A percentile compares a stretch with the other conserved stretches of the same genome.
Evolutionary conservation across 208 protist genomes (phyloP).

Genomic region (Trypanosoma mega): DNA sequence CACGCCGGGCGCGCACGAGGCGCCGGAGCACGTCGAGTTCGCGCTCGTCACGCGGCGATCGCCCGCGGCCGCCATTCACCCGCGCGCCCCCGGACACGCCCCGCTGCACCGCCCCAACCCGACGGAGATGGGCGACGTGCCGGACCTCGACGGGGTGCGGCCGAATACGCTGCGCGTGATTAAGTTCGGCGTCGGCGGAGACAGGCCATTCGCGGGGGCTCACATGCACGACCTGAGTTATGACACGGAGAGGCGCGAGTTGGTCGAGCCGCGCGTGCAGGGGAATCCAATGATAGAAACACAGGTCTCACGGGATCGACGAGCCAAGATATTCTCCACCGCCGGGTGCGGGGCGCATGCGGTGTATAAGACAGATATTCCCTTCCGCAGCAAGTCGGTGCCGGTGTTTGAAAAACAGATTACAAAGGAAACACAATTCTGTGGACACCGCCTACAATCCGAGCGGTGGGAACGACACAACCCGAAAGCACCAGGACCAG

Average conservation of each 20-base stretch:
- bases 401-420: constrained; percentile 82
- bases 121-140: constrained; percentile 63
- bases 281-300: constrained; percentile 66
- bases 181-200: constrained; percentile 30
- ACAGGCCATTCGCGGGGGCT: constrained; percentile 29
- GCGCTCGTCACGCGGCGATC: constrained; percentile 37
- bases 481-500: constrained; percentile 64
- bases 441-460: constrained; percentile 67
- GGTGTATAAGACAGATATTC: constrained; percentile 43
- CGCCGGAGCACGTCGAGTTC: constrained; percentile 36
- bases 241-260: constrained; percentile 29
- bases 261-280: constrained; percentile 48
- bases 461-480: constrained; percentile 66
- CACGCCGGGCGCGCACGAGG: not conserved
- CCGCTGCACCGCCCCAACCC: constrained; percentile 41
- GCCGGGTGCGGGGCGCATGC: constrained; percentile 51
- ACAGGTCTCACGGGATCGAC: constrained; percentile 51
- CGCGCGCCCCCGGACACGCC: constrained; percentile 58
- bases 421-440: constrained; percentile 83
- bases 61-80: constrained; percentile 47
- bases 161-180: constrained; percentile 40
- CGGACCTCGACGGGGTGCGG: constrained; percentile 53
- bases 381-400: constrained; percentile 48
- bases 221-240: constrained; percentile 62
- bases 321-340: constrained; percentile 30